Evolutionary conservation across 1,284 basidiomycete genomes (phyloP), one percentile per base, ranked within the genome.

Genomic region (Puccinia triticina): DNA sequence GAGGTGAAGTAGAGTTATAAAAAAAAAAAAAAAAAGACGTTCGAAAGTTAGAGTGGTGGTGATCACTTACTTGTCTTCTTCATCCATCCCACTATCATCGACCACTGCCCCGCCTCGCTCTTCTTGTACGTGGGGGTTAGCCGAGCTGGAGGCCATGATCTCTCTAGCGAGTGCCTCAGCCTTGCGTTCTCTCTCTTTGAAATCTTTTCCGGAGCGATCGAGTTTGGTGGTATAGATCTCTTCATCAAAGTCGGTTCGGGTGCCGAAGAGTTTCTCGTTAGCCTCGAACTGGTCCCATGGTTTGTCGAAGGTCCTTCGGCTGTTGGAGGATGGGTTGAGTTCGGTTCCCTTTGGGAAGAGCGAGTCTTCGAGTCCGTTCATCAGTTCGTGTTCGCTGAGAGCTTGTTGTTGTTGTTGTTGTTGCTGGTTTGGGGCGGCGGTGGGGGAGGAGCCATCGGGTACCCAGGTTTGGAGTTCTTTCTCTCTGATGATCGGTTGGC

Each of bases 231-330:
- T 99, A 88, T 99, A 99, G 61, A 92, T 87, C 83, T 96, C 93
- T 88, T 99, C 96, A 85, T 98, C 92, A 87, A 95, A 99, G 86
- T 92, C 91, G 12, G 95, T 94, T 86, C 90, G 95, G 84, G 96
- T 91, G 26, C 97, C 97, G 86, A 98, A 98, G 83, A 94, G 89
- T 85, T 93, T 90, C 88, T 98, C 95, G 88, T 99, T 99, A 80
- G 90, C 93, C 59, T 92, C 92, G 85, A 99, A 99, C 88, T 99
- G 96, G 87, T 99, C 96, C 96, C 97, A 99, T 0, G 89, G 88
- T 48, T 80, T 79, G 50, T 71, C 79, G 21, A 77, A 82, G 46
- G 71, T 81, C n/a, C 83, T 83, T 29, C 82, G 59, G 37, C 40
- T 53, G 34, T 76, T 61, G 29, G 29, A 16, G 26, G 61, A 71